Percentiles rank a stretch among this genome's conserved stretches.
Evolutionary conservation across 352 stramenopile species (phyloP).

Genomic region (Paralagenidium karlingii): DNA sequence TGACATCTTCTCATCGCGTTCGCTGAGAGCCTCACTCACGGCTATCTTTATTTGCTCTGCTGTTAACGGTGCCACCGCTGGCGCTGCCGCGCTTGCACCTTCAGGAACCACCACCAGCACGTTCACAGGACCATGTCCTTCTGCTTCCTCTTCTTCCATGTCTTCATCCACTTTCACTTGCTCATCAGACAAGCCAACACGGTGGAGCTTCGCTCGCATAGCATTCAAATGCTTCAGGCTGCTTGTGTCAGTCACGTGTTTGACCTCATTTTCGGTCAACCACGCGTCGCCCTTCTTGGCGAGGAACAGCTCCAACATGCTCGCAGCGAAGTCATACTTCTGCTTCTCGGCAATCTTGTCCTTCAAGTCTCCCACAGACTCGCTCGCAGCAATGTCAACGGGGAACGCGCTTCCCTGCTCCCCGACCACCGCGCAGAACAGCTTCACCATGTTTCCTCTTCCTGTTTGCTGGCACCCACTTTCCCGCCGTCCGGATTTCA

Average conservation of each 20-base stretch:
- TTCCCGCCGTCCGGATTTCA: too few species aligned
- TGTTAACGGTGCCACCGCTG: neutral
- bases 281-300: slow-evolving; percentile 6
- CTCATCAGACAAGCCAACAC: slow-evolving; percentile 5
- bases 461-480: too few species aligned
- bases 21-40: neutral
- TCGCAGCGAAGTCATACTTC: slow-evolving; percentile 3
- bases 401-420: slow-evolving; percentile 8
- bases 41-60: slow-evolving; percentile 1
- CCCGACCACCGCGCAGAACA: slow-evolving; percentile 9
- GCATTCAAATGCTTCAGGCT: slow-evolving; percentile 7
- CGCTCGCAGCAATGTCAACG: slow-evolving; percentile 7
- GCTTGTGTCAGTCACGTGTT: slow-evolving; percentile 4
- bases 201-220: slow-evolving; percentile 4
- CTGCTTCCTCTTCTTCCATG: neutral
- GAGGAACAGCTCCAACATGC: slow-evolving; percentile 15
- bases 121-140: neutral
- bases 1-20: slow-evolving; percentile 1
- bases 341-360: slow-evolving; percentile 11
- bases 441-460: too few species aligned
- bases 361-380: slow-evolving; percentile 13
- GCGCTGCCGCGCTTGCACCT: neutral
- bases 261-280: slow-evolving; percentile 10
- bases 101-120: neutral
- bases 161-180: neutral